Conservation (phyloP, 2,329 filamentous ascomycete species). For the Neofusicoccum umdonicola region DNA sequence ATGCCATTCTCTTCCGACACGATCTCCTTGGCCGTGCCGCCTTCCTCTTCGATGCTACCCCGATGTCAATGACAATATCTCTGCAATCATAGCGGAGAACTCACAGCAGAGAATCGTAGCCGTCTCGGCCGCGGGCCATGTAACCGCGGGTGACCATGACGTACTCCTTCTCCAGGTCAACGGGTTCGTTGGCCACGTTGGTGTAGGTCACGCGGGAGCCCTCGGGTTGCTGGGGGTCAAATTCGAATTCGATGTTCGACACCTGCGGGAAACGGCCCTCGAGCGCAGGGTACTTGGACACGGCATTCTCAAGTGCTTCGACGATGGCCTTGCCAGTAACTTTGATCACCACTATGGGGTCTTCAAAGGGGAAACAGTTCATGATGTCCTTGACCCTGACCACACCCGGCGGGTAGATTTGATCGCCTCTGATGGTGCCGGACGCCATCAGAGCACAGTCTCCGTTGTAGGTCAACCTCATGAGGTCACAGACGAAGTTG, state of each 20-base stretch:
- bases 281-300: constrained; percentile 75
- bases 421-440: constrained; percentile 83
- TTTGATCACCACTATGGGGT: constrained; percentile 76
- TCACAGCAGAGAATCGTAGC: constrained; percentile 13
- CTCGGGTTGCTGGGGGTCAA: constrained; percentile 61
- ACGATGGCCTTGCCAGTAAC: constrained; percentile 70
- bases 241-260: constrained; percentile 75
- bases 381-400: constrained; percentile 78
- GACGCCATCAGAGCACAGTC: constrained; percentile 84
- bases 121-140: constrained; percentile 74
- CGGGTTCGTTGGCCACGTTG: constrained; percentile 58
- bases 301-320: constrained; percentile 80
- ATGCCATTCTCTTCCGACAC: constrained; percentile 85
- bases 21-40: constrained; percentile 72
- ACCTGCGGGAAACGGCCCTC: constrained; percentile 87
- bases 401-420: constrained; percentile 80
- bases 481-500: constrained; percentile 89
- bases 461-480: constrained; percentile 76
- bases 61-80: constrained; percentile 36
- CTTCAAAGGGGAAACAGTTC: constrained; percentile 89
- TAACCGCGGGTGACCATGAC: constrained; percentile 78
- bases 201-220: constrained; percentile 64
- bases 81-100: constrained; percentile 10
- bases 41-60: constrained; percentile 62
- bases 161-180: constrained; percentile 66